Evolutionary conservation across 257 asterid genomes (phyloP).

Genomic region (Lycium barbarum): DNA sequence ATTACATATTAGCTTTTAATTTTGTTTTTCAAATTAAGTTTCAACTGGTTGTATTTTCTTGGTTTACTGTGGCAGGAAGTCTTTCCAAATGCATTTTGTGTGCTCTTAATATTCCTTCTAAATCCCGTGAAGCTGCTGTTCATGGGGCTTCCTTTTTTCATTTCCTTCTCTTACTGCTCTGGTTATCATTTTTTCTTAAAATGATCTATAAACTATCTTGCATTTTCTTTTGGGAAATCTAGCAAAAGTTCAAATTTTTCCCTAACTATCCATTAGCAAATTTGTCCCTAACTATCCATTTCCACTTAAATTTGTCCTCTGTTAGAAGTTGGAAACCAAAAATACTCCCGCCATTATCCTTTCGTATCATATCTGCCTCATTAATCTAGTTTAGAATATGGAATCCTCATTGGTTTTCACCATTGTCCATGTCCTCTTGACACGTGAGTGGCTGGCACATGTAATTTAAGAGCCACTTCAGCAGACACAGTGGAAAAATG

Average conservation of each 20-base stretch:
- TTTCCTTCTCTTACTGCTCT: not conserved
- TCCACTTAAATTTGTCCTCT: not conserved
- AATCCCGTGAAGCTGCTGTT: not conserved
- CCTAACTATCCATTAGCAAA: not conserved
- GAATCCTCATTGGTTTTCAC: not conserved
- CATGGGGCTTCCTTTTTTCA: not conserved
- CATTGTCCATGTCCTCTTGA: not conserved
- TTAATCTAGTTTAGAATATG: not conserved
- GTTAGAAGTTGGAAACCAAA: not conserved
- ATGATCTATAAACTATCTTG: not conserved
- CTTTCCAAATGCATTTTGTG: not conserved
- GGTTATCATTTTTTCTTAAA: slow-evolving; percentile 27
- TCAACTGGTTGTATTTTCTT: not conserved
- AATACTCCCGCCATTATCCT: not conserved
- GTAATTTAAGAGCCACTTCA: not conserved
- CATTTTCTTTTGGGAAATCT: not conserved
- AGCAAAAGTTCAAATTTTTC: not conserved
- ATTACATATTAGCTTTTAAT: not conserved
- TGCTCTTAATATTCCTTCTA: slow-evolving; percentile 1
- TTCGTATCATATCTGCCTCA: not conserved
- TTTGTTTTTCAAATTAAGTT: not conserved
- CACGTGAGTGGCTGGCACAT: too few species aligned
- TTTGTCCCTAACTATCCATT: too few species aligned
- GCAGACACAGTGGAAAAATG: not conserved
- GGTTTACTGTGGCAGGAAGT: not conserved